Conservation (phyloP, 352 stramenopile species). For the Pythium plurisporium region DNA sequence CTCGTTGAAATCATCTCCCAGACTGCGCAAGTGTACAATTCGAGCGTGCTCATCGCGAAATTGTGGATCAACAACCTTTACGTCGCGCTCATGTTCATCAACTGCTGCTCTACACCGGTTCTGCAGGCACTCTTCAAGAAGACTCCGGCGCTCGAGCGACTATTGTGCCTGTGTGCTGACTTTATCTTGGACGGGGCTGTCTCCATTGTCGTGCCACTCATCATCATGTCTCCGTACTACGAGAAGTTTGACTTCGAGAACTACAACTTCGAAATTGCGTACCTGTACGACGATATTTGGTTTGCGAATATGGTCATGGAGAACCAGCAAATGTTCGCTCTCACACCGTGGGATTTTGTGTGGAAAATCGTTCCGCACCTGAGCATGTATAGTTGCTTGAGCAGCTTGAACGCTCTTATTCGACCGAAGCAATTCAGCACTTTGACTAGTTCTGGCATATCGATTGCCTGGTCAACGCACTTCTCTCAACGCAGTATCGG, state of each 20-base stretch:
- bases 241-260: constrained; percentile 25
- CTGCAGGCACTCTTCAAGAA: constrained; percentile 21
- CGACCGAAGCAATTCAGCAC: neutral
- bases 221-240: constrained; percentile 33
- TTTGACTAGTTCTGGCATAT: neutral
- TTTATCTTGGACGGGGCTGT: constrained; percentile 22
- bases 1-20: constrained; percentile 41
- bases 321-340: constrained; percentile 35
- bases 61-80: constrained; percentile 49
- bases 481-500: neutral
- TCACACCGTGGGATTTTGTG: constrained; percentile 21
- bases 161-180: constrained; percentile 27
- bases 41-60: constrained; percentile 34
- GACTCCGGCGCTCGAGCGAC: constrained; percentile 16
- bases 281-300: constrained; percentile 39
- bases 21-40: constrained; percentile 35
- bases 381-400: constrained; percentile 26
- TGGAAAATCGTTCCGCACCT: constrained; percentile 33
- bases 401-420: constrained; percentile 8
- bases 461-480: neutral
- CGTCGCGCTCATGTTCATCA: constrained; percentile 36
- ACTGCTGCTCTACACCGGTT: constrained; percentile 31
- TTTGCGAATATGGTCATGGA: constrained; percentile 46
- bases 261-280: constrained; percentile 27
- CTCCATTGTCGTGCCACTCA: constrained; percentile 26